phyloP scores from a whole-genome alignment of 352 stramenopile species.

The Plasmopara muralis region DNA sequence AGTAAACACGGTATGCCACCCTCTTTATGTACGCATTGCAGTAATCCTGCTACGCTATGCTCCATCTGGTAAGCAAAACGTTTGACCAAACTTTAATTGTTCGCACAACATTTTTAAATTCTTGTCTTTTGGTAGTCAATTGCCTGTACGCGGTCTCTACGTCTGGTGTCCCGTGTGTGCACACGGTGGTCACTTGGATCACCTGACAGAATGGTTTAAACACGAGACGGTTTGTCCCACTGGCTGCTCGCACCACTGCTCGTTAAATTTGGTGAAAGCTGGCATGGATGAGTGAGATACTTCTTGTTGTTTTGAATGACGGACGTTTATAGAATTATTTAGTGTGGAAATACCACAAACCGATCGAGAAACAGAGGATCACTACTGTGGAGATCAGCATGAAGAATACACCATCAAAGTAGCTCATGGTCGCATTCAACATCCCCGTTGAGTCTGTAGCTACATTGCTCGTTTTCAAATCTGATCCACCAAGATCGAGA shows the following conservation, averaged over 20 bases:
- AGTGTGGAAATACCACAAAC: constrained; percentile 22
- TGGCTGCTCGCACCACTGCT: constrained; percentile 66
- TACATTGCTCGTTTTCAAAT: constrained; percentile 7
- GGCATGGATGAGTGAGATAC: constrained; percentile 5
- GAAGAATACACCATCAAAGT: constrained; percentile 9
- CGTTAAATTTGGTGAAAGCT: constrained; percentile 32
- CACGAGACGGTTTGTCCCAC: constrained; percentile 64
- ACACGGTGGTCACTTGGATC: constrained; percentile 82
- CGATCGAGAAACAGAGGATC: constrained; percentile 16
- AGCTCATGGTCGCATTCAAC: constrained; percentile 8
- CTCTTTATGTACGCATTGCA: constrained; percentile 61
- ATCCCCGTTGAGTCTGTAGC: constrained; percentile 6
- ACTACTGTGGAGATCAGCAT: constrained; percentile 15
- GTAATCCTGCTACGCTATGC: constrained; percentile 67
- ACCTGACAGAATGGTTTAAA: constrained; percentile 77
- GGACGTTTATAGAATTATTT: constrained; percentile 1
- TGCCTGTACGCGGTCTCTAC: constrained; percentile 82
- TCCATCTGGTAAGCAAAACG: constrained; percentile 67
- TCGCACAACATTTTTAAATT: constrained; percentile 2
- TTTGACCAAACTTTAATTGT: constrained; percentile 1
- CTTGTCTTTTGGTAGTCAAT: constrained; percentile 41
- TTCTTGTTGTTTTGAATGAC: not conserved
- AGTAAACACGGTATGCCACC: constrained; percentile 26
- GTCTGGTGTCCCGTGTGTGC: constrained; percentile 90
- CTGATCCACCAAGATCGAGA: constrained; percentile 4